phyloP scores from a whole-genome alignment of 352 stramenopile species.

The Pythium pectinolyticum region DNA sequence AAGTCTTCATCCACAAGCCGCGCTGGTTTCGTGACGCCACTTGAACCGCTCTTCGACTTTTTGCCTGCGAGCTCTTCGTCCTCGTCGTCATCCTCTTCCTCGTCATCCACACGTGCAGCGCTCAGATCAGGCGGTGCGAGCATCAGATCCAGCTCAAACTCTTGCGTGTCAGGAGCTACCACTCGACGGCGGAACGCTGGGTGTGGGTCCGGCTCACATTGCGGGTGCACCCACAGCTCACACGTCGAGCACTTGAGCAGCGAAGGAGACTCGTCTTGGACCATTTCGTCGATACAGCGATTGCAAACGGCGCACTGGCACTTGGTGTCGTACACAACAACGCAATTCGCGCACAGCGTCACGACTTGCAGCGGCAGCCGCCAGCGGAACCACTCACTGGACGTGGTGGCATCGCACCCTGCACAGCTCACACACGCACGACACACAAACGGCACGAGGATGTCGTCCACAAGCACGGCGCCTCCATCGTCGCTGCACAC shows the following conservation, averaged over 20 bases:
- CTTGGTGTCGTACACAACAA: constrained; percentile 60
- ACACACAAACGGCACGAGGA: constrained; percentile 74
- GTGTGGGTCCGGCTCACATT: constrained; percentile 76
- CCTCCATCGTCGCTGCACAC: constrained; percentile 54
- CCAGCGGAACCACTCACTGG: constrained; percentile 65
- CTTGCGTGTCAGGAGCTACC: background rate
- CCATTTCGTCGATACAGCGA: constrained; percentile 41
- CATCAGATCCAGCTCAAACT: constrained; percentile 59
- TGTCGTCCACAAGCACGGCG: constrained; percentile 53
- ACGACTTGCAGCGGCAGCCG: constrained; percentile 60
- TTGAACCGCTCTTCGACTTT: background rate
- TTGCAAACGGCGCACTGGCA: constrained; percentile 80
- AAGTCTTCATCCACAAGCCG: constrained; percentile 68
- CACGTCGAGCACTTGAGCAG: constrained; percentile 76
- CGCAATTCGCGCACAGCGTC: constrained; percentile 63
- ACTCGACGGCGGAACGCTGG: constrained; percentile 46
- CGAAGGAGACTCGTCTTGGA: constrained; percentile 44
- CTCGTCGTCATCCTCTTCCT: constrained; percentile 19
- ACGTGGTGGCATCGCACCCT: constrained; percentile 39
- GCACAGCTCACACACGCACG: constrained; percentile 60
- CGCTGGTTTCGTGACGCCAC: constrained; percentile 34
- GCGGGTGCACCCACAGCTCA: constrained; percentile 75
- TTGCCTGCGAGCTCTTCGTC: background rate
- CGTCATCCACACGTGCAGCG: constrained; percentile 11
- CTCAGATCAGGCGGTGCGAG: constrained; percentile 32